Evolutionary conservation across 495 filamentous ascomycete species (phyloP), one percentile per base, ranked within the genome.

Genomic region (Tuber brumale): DNA sequence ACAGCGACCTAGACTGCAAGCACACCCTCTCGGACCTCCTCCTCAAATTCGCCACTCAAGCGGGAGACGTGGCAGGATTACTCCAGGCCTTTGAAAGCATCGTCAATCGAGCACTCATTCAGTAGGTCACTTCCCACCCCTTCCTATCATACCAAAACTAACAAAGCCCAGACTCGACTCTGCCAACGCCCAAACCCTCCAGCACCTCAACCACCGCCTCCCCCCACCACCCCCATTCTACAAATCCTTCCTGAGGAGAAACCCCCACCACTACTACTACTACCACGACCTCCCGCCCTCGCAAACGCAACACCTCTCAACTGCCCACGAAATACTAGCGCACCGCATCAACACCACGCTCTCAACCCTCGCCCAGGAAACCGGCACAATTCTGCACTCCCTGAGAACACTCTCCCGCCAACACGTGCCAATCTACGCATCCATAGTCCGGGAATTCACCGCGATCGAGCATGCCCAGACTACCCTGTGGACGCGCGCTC

Each of bases 361-460:
- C 41, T 42, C 41, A 42, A 6, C 41, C 41, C 41, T 42, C 41
- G 9, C 41, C 41, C 41, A 7, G 7, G 41, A 42, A 10, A 42
- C 41, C 41, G 41, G 41, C 41, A 9, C 41, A 42, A 42, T 42
- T 6, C 41, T 42, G 41, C 41, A 6, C 41, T 42, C 41, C 41
- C 6, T 42, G 41, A 42, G 9, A 6, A 42, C 41, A 10, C 41
- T 42, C 41, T 42, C 79, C 37, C 72, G 75, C 45, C 82, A 83
- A 61, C 82, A 83, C 73, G 75, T 75, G 18, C 82, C 81, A 16
- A 83, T 83, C 61, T 83, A 81, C 42, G 75, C 79, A 1, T 81
- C 81, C 51, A 83, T 83, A 27, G 77, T 83, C 71, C 81, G 79
- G 37, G 82, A 83, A 72, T 83, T 83, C 69, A 75, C 80, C 57